A percentile compares a stretch with the other conserved stretches of the same genome.
Evolutionary conservation across 139 green algal genomes (phyloP).

Genomic region (Zygnema cylindricum): DNA sequence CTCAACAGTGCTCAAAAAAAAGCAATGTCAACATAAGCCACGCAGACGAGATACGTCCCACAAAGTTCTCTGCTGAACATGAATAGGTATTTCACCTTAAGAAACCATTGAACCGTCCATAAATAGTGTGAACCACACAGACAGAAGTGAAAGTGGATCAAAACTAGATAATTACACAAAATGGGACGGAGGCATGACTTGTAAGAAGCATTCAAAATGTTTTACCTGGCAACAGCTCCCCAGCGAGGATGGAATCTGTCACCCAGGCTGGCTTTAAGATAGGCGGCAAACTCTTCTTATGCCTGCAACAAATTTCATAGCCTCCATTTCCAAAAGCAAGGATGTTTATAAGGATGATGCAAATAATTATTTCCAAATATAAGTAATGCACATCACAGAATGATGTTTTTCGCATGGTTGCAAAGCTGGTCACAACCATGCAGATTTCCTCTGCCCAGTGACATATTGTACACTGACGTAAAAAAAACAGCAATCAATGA

Average conservation of each 20-base stretch:
- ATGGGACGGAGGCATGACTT: not conserved
- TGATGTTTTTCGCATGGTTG: no score
- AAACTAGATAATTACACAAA: not conserved
- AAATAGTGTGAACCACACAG: not conserved
- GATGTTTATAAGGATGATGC: no score
- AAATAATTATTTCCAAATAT: not conserved
- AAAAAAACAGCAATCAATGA: no score
- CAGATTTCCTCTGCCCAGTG: no score
- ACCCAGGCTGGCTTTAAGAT: constrained; percentile 53
- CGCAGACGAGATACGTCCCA: not conserved
- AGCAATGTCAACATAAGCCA: not conserved
- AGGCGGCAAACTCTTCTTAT: constrained; percentile 33
- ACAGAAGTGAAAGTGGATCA: not conserved
- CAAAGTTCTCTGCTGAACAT: not conserved
- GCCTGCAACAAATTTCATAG: constrained; percentile 6
- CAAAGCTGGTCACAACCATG: no score
- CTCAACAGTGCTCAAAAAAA: not conserved
- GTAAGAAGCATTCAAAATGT: not conserved
- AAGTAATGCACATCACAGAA: not conserved
- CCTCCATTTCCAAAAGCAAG: not conserved
- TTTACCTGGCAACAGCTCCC: constrained; percentile 40
- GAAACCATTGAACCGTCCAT: not conserved
- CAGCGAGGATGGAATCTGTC: constrained; percentile 44
- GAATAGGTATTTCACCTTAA: no score
- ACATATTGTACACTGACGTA: no score